These are phyloP conservation scores for Polyporus tsugae DNA, from an alignment of 1,284 basidiomycete species.

Conservation along the genomic window DNA sequence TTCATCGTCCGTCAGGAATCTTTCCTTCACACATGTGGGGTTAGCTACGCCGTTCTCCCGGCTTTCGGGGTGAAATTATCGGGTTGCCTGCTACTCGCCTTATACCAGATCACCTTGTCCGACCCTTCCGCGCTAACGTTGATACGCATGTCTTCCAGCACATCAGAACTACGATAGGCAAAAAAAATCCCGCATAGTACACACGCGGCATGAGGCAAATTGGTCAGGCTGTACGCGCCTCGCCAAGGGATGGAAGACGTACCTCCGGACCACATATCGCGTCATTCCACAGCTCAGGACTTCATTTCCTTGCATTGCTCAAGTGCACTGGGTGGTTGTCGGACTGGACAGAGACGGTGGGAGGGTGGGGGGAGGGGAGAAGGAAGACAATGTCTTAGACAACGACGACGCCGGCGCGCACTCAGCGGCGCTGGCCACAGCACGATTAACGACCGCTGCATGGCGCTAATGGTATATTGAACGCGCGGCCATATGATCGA, in stretches of 20 bases:
- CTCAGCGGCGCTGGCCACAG: not conserved
- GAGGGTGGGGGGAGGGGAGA: not conserved
- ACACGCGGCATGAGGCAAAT: not conserved
- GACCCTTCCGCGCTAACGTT: conserved; percentile 68
- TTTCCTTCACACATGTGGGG: conserved; percentile 58
- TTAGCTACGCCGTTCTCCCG: conserved; percentile 23
- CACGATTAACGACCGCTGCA: no score
- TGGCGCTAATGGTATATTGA: not conserved
- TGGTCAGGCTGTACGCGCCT: conserved; percentile 2
- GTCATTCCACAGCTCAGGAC: not conserved
- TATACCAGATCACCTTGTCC: conserved; percentile 74
- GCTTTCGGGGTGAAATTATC: not conserved
- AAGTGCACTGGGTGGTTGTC: no score
- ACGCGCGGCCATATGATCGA: no score
- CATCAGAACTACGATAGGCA: conserved; percentile 64
- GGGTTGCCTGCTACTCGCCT: conserved; percentile 51
- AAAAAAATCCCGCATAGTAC: not conserved
- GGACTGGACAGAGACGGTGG: not conserved
- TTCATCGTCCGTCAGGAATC: conserved; percentile 74
- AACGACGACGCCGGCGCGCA: not conserved
- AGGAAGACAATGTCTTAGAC: not conserved
- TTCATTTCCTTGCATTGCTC: conserved; percentile 8
- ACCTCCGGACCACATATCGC: conserved; percentile 19
- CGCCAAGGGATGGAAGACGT: not conserved
- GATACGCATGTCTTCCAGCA: conserved; percentile 73